Percentiles rank a stretch among this genome's conserved stretches.
Conservation (phyloP, 192 early-diverging fungal genomes). For the Funneliformis geosporum region DNA sequence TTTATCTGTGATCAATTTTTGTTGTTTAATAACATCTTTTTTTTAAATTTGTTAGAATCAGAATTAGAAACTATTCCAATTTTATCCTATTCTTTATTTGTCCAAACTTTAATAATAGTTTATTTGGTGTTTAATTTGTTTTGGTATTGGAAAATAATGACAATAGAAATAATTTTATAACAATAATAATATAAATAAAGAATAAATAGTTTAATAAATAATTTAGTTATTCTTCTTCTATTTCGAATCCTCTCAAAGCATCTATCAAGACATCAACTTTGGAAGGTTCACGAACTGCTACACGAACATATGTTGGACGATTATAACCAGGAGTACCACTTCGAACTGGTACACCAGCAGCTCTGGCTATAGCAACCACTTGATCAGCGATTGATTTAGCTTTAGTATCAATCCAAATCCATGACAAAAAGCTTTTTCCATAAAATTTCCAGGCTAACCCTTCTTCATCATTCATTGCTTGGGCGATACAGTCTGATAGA, state of each 20-base stretch:
- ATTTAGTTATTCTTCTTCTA: neutral
- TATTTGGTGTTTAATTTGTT: too few species aligned
- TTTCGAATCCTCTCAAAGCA: conserved; percentile 62
- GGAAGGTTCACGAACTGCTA: conserved; percentile 73
- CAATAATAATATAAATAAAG: too few species aligned
- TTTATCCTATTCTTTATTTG: too few species aligned
- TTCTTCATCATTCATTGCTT: neutral
- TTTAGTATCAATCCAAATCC: conserved; percentile 84
- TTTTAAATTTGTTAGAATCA: too few species aligned
- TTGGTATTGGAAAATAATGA: too few species aligned
- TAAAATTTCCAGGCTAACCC: conserved; percentile 66
- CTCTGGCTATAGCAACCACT: conserved; percentile 65
- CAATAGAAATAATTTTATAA: too few species aligned
- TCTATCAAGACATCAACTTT: conserved; percentile 69
- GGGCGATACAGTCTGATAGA: conserved; percentile 17
- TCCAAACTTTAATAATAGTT: too few species aligned
- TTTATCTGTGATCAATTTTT: too few species aligned
- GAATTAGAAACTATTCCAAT: too few species aligned
- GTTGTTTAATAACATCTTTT: too few species aligned
- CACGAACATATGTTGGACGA: conserved; percentile 70
- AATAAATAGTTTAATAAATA: neutral
- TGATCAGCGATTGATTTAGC: conserved; percentile 58
- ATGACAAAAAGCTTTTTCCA: conserved; percentile 78
- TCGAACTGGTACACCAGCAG: conserved; percentile 84
- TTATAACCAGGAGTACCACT: conserved; percentile 77